Base-by-base conservation (phyloP, 257 asterid species). In the Echites panduratus region DNA sequence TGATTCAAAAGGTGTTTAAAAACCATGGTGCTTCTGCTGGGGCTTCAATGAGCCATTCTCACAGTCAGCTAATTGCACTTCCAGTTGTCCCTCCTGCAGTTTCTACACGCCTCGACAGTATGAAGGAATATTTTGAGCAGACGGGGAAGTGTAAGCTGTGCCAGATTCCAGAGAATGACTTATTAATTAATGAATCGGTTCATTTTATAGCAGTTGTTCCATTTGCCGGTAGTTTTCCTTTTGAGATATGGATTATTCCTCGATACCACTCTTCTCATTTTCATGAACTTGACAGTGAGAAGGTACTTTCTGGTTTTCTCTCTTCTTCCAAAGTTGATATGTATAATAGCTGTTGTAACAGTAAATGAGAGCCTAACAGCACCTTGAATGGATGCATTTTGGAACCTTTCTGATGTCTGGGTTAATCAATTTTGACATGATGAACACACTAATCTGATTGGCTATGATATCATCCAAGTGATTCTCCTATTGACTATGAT, bases 1-100 rank as follows among this genome's bases (percentile, higher is more conserved):
- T 63, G 54, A 38, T 26, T 43, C 32, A 48, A 58, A 58, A 95
- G 99, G 94, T 89, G 17, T 95, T 95, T 86, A 95, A 95, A 67
- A 95, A 95, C 72, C 96, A 95, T 52, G 99, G 99, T n/a, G 96
- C 97, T 41, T 88, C 99, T 4, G 99, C 99, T 0, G 99, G 99
- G 65, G 99, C 98, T 5, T 91, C 98, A 9, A 81, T 91, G 96
- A 95, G 97, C 80, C 99, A 95, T 82, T 87, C 99, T 35, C 99
- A 92, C 79, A 92, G 99, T 77, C 98, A 95, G 79, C 88, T 95
- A 47, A 78, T 95, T 85, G 97, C 91, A 65, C 97, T 95, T 47
- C 98, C 99, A 0, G 67, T 95, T 66, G 75, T 95, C 76, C 97
- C 99, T 54, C 85, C 92, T 40, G 77, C 92, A 0, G 98, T 85